Evolutionary conservation across 192 early-diverging fungal species (phyloP).

Genomic region (Haplosporangium gracile): DNA sequence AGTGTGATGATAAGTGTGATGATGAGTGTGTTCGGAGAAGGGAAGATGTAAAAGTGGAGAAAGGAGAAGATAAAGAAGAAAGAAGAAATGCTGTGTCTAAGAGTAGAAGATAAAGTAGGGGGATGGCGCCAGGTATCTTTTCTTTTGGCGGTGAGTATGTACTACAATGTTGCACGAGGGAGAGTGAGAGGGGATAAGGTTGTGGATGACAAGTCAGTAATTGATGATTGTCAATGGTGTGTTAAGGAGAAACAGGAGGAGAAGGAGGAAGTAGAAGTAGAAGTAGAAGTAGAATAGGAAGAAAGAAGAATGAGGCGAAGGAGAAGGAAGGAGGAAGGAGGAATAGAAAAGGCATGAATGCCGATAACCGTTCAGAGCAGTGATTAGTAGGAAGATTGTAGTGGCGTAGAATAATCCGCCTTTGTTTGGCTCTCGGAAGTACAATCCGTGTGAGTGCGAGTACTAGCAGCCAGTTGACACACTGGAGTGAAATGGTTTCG

Average conservation of each 20-base stretch:
- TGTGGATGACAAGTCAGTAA: no score
- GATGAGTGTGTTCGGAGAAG: not conserved
- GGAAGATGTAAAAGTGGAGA: not conserved
- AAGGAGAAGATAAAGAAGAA: not conserved
- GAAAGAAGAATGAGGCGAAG: not conserved
- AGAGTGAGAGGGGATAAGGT: no score
- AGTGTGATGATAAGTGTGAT: not conserved
- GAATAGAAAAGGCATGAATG: not conserved
- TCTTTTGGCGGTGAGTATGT: not conserved
- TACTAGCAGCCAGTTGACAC: not conserved
- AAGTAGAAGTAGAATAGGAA: not conserved
- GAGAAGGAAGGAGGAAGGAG: not conserved
- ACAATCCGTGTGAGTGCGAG: not conserved
- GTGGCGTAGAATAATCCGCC: not conserved
- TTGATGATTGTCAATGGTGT: no score
- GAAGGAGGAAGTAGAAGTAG: not conserved
- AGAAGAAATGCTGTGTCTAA: not conserved
- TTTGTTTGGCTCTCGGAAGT: no score
- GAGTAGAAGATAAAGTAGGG: not conserved
- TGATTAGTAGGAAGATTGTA: not conserved
- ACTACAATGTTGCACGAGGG: not conserved
- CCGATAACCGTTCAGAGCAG: not conserved
- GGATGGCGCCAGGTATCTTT: not conserved
- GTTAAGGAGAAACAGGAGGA: not conserved
- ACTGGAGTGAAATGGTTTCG: no score